Evolutionary conservation across 2,329 filamentous ascomycete genomes (phyloP).

Genomic region (Seiridium unicorne): DNA sequence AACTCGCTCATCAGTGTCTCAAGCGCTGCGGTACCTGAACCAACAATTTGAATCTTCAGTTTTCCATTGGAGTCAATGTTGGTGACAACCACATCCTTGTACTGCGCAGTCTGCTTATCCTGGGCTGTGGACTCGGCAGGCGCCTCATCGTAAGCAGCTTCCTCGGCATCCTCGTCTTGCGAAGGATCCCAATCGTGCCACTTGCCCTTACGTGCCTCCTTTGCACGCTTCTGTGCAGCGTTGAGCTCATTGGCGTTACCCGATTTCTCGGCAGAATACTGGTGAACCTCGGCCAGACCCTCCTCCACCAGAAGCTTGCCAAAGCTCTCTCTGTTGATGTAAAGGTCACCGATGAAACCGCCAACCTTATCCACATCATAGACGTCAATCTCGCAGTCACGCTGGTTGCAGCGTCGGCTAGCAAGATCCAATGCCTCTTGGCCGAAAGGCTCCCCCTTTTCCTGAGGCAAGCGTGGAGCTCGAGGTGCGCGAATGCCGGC

Average conservation of each 20-base stretch:
- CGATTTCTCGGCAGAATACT: conserved; percentile 93
- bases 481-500: conserved; percentile 89
- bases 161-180: conserved; percentile 68
- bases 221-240: conserved; percentile 83
- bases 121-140: conserved; percentile 51
- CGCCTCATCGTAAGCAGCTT: conserved; percentile 45
- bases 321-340: conserved; percentile 93
- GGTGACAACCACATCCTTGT: conserved; percentile 90
- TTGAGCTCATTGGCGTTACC: conserved; percentile 86
- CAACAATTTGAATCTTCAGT: conserved; percentile 89
- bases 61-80: conserved; percentile 80
- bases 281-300: conserved; percentile 86
- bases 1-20: conserved; percentile 89
- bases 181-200: conserved; percentile 96
- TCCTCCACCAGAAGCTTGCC: conserved; percentile 92
- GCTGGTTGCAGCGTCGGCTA: conserved; percentile 83
- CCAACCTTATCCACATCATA: conserved; percentile 95
- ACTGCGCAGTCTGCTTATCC: conserved; percentile 73
- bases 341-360: conserved; percentile 93
- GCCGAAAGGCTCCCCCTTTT: conserved; percentile 88
- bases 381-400: conserved; percentile 94
- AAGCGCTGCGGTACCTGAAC: conserved; percentile 79
- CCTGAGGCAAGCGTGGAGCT: conserved; percentile 74
- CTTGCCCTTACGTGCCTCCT: conserved; percentile 81
- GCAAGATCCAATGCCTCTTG: conserved; percentile 93